Conservation (phyloP, 2,329 filamentous ascomycete genomes). For the Fulvia fulva region DNA sequence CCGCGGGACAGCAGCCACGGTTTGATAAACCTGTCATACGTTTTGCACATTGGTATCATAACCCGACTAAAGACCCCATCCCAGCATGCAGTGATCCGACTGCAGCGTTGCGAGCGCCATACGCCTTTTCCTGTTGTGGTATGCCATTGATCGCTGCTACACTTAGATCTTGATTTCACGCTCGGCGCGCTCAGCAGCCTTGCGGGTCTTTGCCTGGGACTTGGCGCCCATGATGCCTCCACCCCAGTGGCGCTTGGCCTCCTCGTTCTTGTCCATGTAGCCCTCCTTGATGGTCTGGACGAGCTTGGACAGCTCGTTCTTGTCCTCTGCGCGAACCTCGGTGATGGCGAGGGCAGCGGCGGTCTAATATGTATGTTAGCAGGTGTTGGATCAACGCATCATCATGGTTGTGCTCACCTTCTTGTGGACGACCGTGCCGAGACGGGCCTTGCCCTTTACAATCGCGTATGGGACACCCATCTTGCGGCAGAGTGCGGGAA, state of each 20-base stretch:
- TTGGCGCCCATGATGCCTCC: conserved; percentile 99
- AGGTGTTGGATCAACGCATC: not conserved
- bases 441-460: conserved; percentile 98
- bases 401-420: conserved; percentile 60
- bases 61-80: conserved; percentile 16
- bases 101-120: conserved; percentile 18
- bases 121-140: conserved; percentile 17
- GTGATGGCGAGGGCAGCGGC: conserved; percentile 93
- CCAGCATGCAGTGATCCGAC: conserved; percentile 19
- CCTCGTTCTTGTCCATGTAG: conserved; percentile 93
- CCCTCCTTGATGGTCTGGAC: conserved; percentile 95
- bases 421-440: conserved; percentile 99
- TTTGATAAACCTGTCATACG: conserved; percentile 17
- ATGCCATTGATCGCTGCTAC: conserved; percentile 8
- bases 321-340: conserved; percentile 97
- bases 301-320: conserved; percentile 96
- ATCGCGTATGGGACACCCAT: conserved; percentile 99
- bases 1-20: conserved; percentile 23
- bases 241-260: conserved; percentile 89
- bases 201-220: conserved; percentile 71
- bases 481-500: conserved; percentile 98
- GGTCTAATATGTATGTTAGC: conserved; percentile 59
- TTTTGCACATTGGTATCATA: conserved; percentile 20
- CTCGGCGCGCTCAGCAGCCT: conserved; percentile 94
- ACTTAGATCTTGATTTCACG: conserved; percentile 92